Evolutionary conservation across 2,329 filamentous ascomycete genomes (phyloP), one percentile per base, ranked within the genome.

Genomic region (Pseudopithomyces maydicus): DNA sequence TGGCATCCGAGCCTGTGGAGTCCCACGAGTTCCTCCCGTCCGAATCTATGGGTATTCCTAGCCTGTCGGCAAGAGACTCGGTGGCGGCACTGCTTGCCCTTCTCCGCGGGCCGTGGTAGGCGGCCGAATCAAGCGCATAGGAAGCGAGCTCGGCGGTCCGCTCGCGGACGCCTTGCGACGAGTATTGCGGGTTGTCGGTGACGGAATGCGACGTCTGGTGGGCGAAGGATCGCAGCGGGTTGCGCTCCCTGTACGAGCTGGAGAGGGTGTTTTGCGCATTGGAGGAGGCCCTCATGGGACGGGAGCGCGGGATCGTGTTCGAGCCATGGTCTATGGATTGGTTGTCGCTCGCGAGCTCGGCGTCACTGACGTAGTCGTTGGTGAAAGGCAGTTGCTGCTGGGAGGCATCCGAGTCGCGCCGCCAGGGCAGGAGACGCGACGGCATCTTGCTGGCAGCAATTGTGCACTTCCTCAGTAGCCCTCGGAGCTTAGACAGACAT

Each of bases 101-200:
- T 41, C 58, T 62, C 23, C 59, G 62, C 4, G 64, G 64, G 59
- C 64, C 64, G 50, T 71, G 70, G 62, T 73, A 75, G 33, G 67
- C 56, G 39, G 72, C 72, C 39, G 74, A 63, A 42, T 70, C 74
- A 69, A 97, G 83, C 48, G 91, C 88, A 72, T 93, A 92, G 17
- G 86, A 91, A 42, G 92, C 92, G 55, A 97, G 82, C 76, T 96
- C 91, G 50, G 92, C 91, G 2, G 92, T 96, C 71, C 95, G 89
- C 76, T 95, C 89, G 62, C 92, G 89, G 39, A 97, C 89, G 63
- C 88, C 90, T 57, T 88, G 86, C 33, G 83, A 84, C 38, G 91
- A 90, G 74, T 91, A 90, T 66, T 91, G 86, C 17, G 86, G 84
- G 65, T 86, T 89, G 71, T 94, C 90, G 66, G 84, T 74, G 66